Evolutionary conservation across 1,284 basidiomycete genomes (phyloP), one percentile per base, ranked within the genome.

Genomic region (Melampsora americana): DNA sequence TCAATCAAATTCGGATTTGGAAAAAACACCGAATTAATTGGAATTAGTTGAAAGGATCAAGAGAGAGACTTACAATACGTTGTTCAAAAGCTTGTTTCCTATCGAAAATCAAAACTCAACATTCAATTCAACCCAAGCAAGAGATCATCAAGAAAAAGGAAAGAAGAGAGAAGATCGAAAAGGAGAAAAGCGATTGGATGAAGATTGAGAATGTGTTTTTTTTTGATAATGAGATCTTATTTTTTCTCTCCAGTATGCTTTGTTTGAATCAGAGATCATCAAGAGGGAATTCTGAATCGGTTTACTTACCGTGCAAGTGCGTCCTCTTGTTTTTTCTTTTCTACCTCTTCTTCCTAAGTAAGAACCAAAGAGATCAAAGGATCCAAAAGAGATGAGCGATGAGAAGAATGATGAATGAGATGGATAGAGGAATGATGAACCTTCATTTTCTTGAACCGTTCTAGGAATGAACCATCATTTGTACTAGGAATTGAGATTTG

Each of bases 381-480:
- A 50, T 3, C 20, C 20, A 23, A 35, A 64, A 32, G 35, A 30
- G 46, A 46, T 23, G 20, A 44, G 11, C 7, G 44, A 59, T 28
- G 16, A 11, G 61, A 30, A 16, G 32, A 32, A 30, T 46, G 26
- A 46, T 35, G 7, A 32, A 20, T 35, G 5, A 20, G 48, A 32
- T 28, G 0, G 60, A 39, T 30, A 23, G 28, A 28, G 39, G 18
- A 23, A 46, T 16, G 16, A 39, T 48, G 5, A 30, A 73, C 70
- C 48, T 73, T 73, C 70, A 73, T 73, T 26, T 73, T 73, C 44
- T 73, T 73, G 48, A 73, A 73, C 28, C 70, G 53, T 73, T 73
- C 70, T 39, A 73, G 66, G 35, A 73, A 73, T 16, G 70, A 73
- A 26, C 70, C 70, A 59, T 73, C 70, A 48, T 62, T 73, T 9